Evolutionary conservation across 495 filamentous ascomycete genomes (phyloP).

Genomic region (Diplogelasinospora grovesii): DNA sequence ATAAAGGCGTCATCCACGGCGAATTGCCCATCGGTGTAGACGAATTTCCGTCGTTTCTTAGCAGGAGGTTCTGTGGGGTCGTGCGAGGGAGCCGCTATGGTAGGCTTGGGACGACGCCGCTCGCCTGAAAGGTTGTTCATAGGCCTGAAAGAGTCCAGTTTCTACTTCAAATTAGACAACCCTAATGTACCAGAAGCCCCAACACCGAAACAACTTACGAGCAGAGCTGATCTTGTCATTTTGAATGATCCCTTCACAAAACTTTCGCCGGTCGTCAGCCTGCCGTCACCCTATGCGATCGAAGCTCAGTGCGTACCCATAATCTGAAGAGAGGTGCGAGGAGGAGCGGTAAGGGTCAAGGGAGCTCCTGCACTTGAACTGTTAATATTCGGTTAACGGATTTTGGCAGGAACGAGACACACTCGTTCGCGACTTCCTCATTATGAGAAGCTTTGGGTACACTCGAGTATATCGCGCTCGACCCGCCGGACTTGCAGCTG

Average conservation of each 20-base stretch:
- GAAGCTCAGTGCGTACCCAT: slow-evolving; percentile 19
- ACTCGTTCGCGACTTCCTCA: slow-evolving; percentile 15
- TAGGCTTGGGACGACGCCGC: neutral
- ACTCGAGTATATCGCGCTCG: too few relatives aligned
- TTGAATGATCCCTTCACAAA: slow-evolving; percentile 16
- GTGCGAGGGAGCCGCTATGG: neutral
- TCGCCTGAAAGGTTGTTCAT: too few relatives aligned
- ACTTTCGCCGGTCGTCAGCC: slow-evolving; percentile 7
- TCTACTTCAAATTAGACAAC: too few relatives aligned
- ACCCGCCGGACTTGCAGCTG: too few relatives aligned
- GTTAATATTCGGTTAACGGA: slow-evolving; percentile 2
- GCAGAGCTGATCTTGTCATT: too few relatives aligned
- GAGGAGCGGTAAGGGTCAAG: slow-evolving; percentile 16
- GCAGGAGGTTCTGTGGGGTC: slow-evolving; percentile 5
- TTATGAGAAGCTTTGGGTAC: slow-evolving; percentile 11
- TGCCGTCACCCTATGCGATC: slow-evolving; percentile 6
- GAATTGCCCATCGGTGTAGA: slow-evolving; percentile 2
- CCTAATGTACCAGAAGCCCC: too few relatives aligned
- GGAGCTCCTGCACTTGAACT: slow-evolving; percentile 1
- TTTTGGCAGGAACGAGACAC: neutral
- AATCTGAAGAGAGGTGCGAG: slow-evolving; percentile 23
- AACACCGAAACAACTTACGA: too few relatives aligned
- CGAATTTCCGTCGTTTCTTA: slow-evolving; percentile 23
- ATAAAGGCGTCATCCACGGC: slow-evolving; percentile 5
- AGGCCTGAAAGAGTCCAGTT: too few relatives aligned